These are phyloP conservation scores for Fagus sylvatica DNA, from an alignment of 306 rosid genomes.

Conservation along the genomic window DNA sequence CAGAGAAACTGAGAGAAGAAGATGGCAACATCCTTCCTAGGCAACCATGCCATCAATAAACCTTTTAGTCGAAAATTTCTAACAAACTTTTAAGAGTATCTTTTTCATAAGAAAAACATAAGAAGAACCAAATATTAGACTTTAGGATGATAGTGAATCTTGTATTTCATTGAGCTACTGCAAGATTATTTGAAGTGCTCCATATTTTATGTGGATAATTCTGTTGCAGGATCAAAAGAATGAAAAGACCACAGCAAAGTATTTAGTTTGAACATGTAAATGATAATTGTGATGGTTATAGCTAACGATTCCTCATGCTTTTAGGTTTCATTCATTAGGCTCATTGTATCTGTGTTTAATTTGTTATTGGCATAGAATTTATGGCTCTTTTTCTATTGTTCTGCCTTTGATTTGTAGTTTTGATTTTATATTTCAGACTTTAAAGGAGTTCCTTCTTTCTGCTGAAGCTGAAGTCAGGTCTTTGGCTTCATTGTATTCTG, in stretches of 20 bases:
- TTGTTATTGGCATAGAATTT: background rate
- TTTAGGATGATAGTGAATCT: slow-evolving; percentile 8
- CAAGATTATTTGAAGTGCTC: slow-evolving; percentile 9
- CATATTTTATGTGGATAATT: slow-evolving; percentile 1
- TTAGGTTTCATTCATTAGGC: background rate
- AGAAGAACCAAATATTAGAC: background rate
- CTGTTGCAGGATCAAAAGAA: background rate
- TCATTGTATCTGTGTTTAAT: background rate
- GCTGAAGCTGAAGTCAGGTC: slow-evolving; percentile 93
- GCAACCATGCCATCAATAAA: background rate
- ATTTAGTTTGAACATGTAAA: background rate
- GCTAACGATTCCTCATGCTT: background rate
- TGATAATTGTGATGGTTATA: background rate
- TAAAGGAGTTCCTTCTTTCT: slow-evolving; percentile 69
- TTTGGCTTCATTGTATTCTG: slow-evolving; percentile 76
- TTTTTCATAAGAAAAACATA: background rate
- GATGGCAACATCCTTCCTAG: background rate
- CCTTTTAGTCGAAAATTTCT: background rate
- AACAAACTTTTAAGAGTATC: background rate
- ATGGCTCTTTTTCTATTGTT: background rate
- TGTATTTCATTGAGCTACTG: slow-evolving; percentile 20
- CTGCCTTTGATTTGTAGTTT: background rate
- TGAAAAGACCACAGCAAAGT: background rate
- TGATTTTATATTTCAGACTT: slow-evolving; percentile 42
- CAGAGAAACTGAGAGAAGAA: background rate